Evolutionary conservation across 2,329 filamentous ascomycete genomes (phyloP), one percentile per base, ranked within the genome.

Genomic region (Eurotiales sp.): DNA sequence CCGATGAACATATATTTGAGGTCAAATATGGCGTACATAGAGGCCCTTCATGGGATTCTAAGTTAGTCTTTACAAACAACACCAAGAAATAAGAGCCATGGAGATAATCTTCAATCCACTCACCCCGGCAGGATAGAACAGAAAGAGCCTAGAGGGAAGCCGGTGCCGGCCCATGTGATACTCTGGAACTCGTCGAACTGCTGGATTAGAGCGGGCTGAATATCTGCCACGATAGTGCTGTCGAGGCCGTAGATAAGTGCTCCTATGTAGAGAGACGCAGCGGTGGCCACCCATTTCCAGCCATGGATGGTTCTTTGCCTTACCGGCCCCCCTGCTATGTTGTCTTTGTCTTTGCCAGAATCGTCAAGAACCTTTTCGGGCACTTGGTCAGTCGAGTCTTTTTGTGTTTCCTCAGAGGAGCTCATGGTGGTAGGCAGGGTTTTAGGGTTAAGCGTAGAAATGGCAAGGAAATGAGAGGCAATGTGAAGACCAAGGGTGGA

Each of bases 211-310:
- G 63, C 59, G 3, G 69, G 67, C 48, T 77, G 72, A 4, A 72
- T 70, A 54, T 75, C 74, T 3, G 77, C 67, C 39, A 74, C 62
- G 3, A 78, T 75, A 2, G 77, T 78, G 0, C 76, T 77, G 2
- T 66, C 63, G 8, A 65, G 53, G 19, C 54, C 56, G 43, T 50
- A 63, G 46, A 61, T 54, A 5, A 45, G 8, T 3, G 37, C 37
- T 25, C 37, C 37, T 7, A 41, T n/a, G 17, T 41, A 41, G 3
- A 41, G 37, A 22, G 19, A 41, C 4, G 17, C n/a, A 22, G 11
- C 12, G 7, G n/a, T n/a, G 2, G n/a, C 4, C 4, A 25, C 37
- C 37, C 37, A 41, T n/a, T 25, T 37, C 34, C 34, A 37, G 17
- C 34, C 34, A n/a, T 37, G 34, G 17, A 37, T 19, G 34, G 34